Evolutionary conservation across 306 rosid genomes (phyloP).

Genomic region (Cucumis hystrix): DNA sequence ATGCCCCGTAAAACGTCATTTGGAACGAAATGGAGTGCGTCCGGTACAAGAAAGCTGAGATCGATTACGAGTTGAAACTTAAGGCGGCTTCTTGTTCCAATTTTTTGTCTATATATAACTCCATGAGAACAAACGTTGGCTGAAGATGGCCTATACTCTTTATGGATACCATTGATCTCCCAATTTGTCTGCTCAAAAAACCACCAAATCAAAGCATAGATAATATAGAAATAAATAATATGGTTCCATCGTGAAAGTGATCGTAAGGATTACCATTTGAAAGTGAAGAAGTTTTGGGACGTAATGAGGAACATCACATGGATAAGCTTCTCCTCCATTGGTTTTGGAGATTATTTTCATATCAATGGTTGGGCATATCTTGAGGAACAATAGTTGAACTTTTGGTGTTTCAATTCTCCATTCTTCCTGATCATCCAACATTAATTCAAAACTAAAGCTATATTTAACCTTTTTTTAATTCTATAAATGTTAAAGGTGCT

Average conservation of each 20-base stretch:
- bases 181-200: neutral
- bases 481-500: too few species aligned
- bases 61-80: neutral
- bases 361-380: slow-evolving; percentile 16
- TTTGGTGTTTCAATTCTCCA: slow-evolving; percentile 32
- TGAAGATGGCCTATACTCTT: neutral
- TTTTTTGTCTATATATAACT: neutral
- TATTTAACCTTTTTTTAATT: too few species aligned
- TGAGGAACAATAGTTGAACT: slow-evolving; percentile 23
- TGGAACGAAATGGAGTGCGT: neutral
- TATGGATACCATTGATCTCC: neutral
- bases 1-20: neutral
- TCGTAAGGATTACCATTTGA: slow-evolving; percentile 19
- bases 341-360: slow-evolving; percentile 27
- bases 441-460: neutral
- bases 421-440: slow-evolving; percentile 24
- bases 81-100: neutral
- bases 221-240: too few species aligned
- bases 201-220: neutral
- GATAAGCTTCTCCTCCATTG: slow-evolving; percentile 33
- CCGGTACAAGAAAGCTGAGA: neutral
- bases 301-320: slow-evolving; percentile 29
- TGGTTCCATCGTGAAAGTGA: too few species aligned
- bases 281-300: slow-evolving; percentile 28
- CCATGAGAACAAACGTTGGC: neutral